Evolutionary conservation across 108 stramenopile genomes (phyloP).

Genomic region (Cyclotella baltica): DNA sequence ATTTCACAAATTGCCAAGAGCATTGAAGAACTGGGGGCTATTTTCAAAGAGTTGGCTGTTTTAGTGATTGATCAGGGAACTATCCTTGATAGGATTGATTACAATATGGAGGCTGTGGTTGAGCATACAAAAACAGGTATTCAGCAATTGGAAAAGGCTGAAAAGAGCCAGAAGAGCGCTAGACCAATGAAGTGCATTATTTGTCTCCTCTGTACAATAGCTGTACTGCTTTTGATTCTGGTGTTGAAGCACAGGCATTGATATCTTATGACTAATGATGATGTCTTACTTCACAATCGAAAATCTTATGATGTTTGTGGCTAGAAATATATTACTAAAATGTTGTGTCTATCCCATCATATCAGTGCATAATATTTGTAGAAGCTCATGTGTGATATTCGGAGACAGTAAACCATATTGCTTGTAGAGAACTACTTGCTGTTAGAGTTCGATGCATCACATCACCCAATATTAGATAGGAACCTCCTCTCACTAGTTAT

Average conservation of each 20-base stretch:
- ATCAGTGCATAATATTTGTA: too few relatives aligned
- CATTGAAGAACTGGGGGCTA: conserved; percentile 96
- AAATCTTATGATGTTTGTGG: background rate
- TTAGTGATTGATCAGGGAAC: conserved; percentile 99
- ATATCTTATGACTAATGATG: background rate
- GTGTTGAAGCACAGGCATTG: conserved; percentile 81
- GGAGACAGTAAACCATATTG: too few relatives aligned
- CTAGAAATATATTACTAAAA: conserved; percentile 12
- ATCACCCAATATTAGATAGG: too few relatives aligned
- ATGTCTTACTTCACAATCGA: background rate
- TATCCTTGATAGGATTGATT: conserved; percentile 99
- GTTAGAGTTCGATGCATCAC: too few relatives aligned
- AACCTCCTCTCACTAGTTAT: too few relatives aligned
- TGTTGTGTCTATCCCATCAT: background rate
- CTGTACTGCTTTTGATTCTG: conserved; percentile 81
- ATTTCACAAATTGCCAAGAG: conserved; percentile 95
- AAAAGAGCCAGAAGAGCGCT: conserved; percentile 96
- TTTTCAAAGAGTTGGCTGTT: conserved; percentile 99
- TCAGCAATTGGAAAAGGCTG: conserved; percentile 95
- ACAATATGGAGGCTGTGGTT: conserved; percentile 99
- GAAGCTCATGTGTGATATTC: too few relatives aligned
- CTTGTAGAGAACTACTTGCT: too few relatives aligned
- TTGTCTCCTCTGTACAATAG: conserved; percentile 78
- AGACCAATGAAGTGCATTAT: conserved; percentile 94
- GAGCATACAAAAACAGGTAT: conserved; percentile 98